Evolutionary conservation across 1,284 basidiomycete species (phyloP).

Genomic region (Trametes polyzona): DNA sequence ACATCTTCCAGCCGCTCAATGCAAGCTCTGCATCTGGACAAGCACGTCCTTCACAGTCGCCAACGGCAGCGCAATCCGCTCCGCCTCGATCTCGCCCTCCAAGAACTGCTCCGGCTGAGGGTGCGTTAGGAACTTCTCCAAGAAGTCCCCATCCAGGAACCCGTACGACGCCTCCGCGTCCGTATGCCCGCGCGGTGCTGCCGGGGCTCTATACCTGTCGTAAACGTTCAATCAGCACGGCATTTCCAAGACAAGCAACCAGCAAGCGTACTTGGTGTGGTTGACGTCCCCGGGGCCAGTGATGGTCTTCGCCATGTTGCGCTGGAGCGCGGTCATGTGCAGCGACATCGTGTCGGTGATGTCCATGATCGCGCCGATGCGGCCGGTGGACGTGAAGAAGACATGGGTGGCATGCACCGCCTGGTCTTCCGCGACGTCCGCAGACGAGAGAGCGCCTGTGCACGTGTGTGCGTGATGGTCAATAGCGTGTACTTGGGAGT

Average conservation of each 20-base stretch:
- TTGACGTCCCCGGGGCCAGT: conserved; percentile 61
- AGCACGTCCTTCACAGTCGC: conserved; percentile 53
- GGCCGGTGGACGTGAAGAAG: conserved; percentile 81
- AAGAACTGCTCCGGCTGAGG: conserved; percentile 47
- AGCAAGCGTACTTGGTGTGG: conserved; percentile 62
- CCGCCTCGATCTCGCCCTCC: conserved; percentile 57
- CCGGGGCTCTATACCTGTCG: conserved; percentile 70
- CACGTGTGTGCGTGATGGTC: neutral
- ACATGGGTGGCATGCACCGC: conserved; percentile 62
- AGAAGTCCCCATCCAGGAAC: conserved; percentile 90
- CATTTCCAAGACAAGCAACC: neutral
- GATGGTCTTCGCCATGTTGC: conserved; percentile 70
- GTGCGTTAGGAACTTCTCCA: conserved; percentile 68
- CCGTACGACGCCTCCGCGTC: conserved; percentile 67
- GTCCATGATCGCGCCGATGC: conserved; percentile 80
- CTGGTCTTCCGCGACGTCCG: conserved; percentile 23
- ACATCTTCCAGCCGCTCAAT: conserved; percentile 41
- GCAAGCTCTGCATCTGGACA: conserved; percentile 65
- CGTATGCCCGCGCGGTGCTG: conserved; percentile 54
- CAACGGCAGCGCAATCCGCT: conserved; percentile 50
- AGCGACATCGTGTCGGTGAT: conserved; percentile 60
- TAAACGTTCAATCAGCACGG: conserved; percentile 4
- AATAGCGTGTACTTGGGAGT: neutral
- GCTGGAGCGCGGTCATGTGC: conserved; percentile 76
- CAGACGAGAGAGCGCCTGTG: conserved; percentile 25